Evolutionary conservation across 2,329 filamentous ascomycete species (phyloP).

Genomic region (Aspergillus awamori): DNA sequence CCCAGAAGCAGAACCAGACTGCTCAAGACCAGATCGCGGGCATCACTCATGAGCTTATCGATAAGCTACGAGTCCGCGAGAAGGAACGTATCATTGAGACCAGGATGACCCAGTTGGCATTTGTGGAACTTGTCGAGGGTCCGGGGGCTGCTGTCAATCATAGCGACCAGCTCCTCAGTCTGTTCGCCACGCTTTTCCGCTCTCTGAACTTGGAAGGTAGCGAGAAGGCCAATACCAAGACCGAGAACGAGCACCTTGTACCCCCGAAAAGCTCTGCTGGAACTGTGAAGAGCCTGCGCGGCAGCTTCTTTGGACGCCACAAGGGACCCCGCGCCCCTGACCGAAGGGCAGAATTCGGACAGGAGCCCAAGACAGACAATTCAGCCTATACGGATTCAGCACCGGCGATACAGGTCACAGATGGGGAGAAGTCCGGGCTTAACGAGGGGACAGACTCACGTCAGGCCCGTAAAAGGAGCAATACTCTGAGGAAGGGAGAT

Average conservation of each 20-base stretch:
- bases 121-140: constrained; percentile 82
- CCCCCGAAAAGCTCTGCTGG: constrained; percentile 71
- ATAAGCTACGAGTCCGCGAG: constrained; percentile 80
- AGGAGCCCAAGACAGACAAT: constrained; percentile 24
- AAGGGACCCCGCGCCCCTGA: constrained; percentile 51
- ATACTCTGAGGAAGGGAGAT: constrained; percentile 33
- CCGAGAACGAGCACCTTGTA: constrained; percentile 47
- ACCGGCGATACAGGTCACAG: constrained; percentile 77
- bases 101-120: constrained; percentile 88
- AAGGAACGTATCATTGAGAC: constrained; percentile 88
- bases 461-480: constrained; percentile 38
- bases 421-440: constrained; percentile 52
- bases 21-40: constrained; percentile 21
- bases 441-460: constrained; percentile 41
- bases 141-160: constrained; percentile 84
- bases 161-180: constrained; percentile 77
- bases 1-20: constrained; percentile 30
- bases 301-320: constrained; percentile 76
- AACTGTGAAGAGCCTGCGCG: constrained; percentile 69
- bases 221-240: constrained; percentile 16
- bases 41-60: constrained; percentile 59
- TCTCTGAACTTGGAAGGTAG: constrained; percentile 52
- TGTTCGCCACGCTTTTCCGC: constrained; percentile 82
- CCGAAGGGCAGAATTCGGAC: constrained; percentile 48
- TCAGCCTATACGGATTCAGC: constrained; percentile 49